A percentile compares a stretch with the other conserved stretches of the same genome.
Conservation (phyloP, 2,329 filamentous ascomycete genomes). For the Trichophyton benhamiae region DNA sequence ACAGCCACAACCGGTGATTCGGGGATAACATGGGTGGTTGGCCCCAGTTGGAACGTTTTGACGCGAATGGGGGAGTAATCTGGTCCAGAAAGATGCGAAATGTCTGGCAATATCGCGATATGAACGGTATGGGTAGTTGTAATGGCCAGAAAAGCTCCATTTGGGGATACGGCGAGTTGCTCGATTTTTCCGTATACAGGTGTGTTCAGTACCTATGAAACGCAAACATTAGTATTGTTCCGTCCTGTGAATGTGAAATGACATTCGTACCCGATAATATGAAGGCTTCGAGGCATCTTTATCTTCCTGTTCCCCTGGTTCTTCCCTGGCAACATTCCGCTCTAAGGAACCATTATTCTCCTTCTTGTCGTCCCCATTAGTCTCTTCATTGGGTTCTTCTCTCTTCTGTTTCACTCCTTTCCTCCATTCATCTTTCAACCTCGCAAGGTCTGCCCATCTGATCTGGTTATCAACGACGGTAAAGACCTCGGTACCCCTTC, state of each 20-base stretch:
- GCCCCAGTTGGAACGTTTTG: conserved; percentile 82
- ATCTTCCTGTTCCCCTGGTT: not conserved
- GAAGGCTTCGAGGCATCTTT: not conserved
- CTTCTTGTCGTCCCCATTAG: not conserved
- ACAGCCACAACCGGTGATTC: conserved; percentile 68
- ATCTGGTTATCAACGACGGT: conserved; percentile 80
- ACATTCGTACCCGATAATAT: conserved; percentile 36
- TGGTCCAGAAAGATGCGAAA: conserved; percentile 58
- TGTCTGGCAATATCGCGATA: conserved; percentile 71
- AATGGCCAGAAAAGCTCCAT: conserved; percentile 69
- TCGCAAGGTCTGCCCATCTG: conserved; percentile 74
- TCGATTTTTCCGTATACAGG: conserved; percentile 70
- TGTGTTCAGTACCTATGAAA: conserved; percentile 55
- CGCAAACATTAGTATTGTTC: conserved; percentile 4
- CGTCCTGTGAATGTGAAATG: not conserved
- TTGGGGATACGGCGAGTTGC: conserved; percentile 74
- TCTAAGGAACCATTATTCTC: not conserved
- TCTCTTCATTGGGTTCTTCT: conserved; percentile 10
- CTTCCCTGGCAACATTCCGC: not conserved
- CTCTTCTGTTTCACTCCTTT: conserved; percentile 25
- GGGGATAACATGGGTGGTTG: conserved; percentile 80
- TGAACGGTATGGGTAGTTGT: conserved; percentile 79
- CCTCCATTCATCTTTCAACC: conserved; percentile 55
- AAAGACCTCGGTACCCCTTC: conserved; percentile 76
- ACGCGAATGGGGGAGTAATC: conserved; percentile 60